Evolutionary conservation across 2,329 filamentous ascomycete species (phyloP).

Genomic region (Microdochium bolleyi): DNA sequence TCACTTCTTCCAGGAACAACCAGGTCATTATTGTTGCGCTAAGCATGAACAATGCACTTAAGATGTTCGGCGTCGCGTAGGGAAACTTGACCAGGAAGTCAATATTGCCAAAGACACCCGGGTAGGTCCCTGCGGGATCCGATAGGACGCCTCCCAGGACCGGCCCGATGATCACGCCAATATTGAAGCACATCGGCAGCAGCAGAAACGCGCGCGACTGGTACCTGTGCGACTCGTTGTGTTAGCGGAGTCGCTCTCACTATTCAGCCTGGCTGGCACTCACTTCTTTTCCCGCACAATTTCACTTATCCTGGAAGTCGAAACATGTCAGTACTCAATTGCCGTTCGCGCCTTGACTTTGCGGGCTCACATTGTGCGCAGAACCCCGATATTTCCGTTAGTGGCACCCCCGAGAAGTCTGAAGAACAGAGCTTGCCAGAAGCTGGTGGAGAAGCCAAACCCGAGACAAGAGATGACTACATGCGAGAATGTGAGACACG

Average conservation of each 20-base stretch:
- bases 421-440: slow-evolving; percentile 50
- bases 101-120: slow-evolving; percentile 31
- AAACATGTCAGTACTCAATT: not conserved
- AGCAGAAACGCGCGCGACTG: slow-evolving; percentile 26
- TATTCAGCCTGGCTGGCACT: not conserved
- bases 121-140: slow-evolving; percentile 27
- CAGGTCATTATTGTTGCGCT: slow-evolving; percentile 29
- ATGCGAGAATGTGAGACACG: not conserved
- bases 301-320: slow-evolving; percentile 22
- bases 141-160: slow-evolving; percentile 34
- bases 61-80: slow-evolving; percentile 42
- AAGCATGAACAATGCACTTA: slow-evolving; percentile 24
- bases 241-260: not conserved
- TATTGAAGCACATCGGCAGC: slow-evolving; percentile 59
- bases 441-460: slow-evolving; percentile 58
- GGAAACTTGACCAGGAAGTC: slow-evolving; percentile 35
- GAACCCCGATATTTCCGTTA: slow-evolving; percentile 64
- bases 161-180: slow-evolving; percentile 47
- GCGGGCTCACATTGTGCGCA: slow-evolving; percentile 50
- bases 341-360: not conserved
- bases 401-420: slow-evolving; percentile 53
- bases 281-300: slow-evolving; percentile 25
- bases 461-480: slow-evolving; percentile 49
- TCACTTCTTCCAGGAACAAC: slow-evolving; percentile 36
- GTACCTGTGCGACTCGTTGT: slow-evolving; percentile 6